phyloP scores from a whole-genome alignment of 352 stramenopile species.

The Globisporangium radiosum region DNA sequence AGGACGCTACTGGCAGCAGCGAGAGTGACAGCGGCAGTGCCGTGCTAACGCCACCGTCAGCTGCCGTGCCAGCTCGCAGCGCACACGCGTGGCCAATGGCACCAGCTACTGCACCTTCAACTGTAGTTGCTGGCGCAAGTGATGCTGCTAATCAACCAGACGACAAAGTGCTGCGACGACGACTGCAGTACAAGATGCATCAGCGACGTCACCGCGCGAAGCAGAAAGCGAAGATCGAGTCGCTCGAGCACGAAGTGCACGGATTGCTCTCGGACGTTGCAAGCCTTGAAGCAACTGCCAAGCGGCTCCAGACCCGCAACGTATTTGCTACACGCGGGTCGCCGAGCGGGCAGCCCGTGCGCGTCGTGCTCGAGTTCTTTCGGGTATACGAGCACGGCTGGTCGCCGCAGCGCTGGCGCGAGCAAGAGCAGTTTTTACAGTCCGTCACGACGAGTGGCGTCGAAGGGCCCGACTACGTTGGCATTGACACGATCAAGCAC shows the following conservation, averaged over 20 bases:
- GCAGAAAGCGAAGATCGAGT: slow-evolving; percentile 42
- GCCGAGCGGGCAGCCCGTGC: slow-evolving; percentile 19
- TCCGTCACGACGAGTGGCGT: slow-evolving; percentile 38
- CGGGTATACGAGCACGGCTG: slow-evolving; percentile 45
- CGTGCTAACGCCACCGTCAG: too few species aligned
- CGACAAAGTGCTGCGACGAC: slow-evolving; percentile 37
- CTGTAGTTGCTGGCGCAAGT: too few species aligned
- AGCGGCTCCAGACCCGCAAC: slow-evolving; percentile 22
- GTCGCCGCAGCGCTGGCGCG: slow-evolving; percentile 6
- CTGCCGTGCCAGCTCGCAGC: too few species aligned
- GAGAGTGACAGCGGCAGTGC: too few species aligned
- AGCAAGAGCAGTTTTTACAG: slow-evolving; percentile 50
- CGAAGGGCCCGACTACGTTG: slow-evolving; percentile 41
- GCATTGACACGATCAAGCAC: slow-evolving; percentile 34
- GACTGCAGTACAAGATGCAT: slow-evolving; percentile 64
- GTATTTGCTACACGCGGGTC: slow-evolving; percentile 28
- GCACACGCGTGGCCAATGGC: too few species aligned
- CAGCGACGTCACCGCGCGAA: slow-evolving; percentile 61
- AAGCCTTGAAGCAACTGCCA: slow-evolving; percentile 24
- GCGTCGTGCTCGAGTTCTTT: slow-evolving; percentile 47
- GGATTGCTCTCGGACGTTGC: slow-evolving; percentile 31
- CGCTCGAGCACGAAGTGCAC: slow-evolving; percentile 34
- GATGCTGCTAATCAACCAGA: background rate
- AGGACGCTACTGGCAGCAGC: too few species aligned
- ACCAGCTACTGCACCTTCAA: too few species aligned